A percentile compares a stretch with the other conserved stretches of the same genome.
phyloP scores from a whole-genome alignment of 2,329 filamentous ascomycete genomes.

The Lojkania enalia region DNA sequence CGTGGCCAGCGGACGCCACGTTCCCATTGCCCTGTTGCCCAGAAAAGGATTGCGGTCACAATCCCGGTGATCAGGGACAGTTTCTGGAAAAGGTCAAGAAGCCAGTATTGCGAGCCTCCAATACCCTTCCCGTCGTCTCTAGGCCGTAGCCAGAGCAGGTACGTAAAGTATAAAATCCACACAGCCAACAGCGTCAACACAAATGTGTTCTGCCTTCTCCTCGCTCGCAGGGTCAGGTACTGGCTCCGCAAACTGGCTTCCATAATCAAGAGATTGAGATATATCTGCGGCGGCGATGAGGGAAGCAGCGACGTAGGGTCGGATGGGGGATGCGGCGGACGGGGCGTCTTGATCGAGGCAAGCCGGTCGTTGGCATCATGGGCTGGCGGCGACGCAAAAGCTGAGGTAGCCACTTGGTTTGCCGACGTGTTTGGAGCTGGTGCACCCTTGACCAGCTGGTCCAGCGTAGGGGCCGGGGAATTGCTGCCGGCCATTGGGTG shows the following conservation, averaged over 20 bases:
- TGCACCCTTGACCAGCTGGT: slow-evolving; percentile 91
- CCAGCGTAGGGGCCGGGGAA: slow-evolving; percentile 55
- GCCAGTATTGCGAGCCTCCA: slow-evolving; percentile 95
- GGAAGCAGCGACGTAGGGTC: slow-evolving; percentile 81
- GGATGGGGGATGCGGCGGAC: slow-evolving; percentile 46
- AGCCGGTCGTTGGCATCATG: slow-evolving; percentile 47
- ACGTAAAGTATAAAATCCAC: slow-evolving; percentile 85
- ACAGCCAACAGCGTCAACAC: slow-evolving; percentile 77
- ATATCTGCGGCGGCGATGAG: slow-evolving; percentile 94
- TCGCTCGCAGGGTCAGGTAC: slow-evolving; percentile 85
- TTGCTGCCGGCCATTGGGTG: slow-evolving; percentile 17
- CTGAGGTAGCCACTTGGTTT: slow-evolving; percentile 44
- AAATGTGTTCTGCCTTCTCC: slow-evolving; percentile 89
- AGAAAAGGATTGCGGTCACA: slow-evolving; percentile 83
- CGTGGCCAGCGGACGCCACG: slow-evolving; percentile 92
- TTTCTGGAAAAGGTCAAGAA: slow-evolving; percentile 86
- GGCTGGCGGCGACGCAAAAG: slow-evolving; percentile 22
- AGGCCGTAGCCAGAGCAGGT: slow-evolving; percentile 92
- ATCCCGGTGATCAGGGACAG: slow-evolving; percentile 89
- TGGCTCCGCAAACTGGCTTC: slow-evolving; percentile 92
- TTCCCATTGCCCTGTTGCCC: slow-evolving; percentile 96
- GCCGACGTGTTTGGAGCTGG: slow-evolving; percentile 64
- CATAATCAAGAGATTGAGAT: slow-evolving; percentile 95
- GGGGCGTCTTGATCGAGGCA: slow-evolving; percentile 41
- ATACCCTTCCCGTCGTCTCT: slow-evolving; percentile 90